These are phyloP conservation scores for Syzygium aqueum DNA, from an alignment of 345 rosid genomes.

Conservation along the genomic window DNA sequence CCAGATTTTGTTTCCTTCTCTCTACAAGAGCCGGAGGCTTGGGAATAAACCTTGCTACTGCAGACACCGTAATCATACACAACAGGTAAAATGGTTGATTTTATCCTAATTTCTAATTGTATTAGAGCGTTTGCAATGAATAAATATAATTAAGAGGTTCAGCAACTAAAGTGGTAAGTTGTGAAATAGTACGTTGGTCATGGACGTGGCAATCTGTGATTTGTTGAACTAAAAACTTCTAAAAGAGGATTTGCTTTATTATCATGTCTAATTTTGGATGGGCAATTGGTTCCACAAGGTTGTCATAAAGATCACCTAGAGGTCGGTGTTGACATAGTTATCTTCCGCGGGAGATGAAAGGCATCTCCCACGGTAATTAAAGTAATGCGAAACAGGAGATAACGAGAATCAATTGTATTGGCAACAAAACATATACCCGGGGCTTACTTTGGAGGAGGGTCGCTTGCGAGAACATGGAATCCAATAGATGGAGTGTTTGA, in stretches of 20 bases:
- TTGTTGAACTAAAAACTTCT: too few species aligned
- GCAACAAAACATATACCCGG: background rate
- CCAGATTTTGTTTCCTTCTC: constrained; percentile 91
- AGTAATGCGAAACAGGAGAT: background rate
- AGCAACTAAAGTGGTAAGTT: too few species aligned
- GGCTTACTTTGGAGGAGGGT: background rate
- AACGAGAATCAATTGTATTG: background rate
- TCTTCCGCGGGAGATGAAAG: background rate
- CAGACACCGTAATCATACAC: too few species aligned
- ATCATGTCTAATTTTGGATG: background rate
- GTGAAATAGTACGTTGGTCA: background rate
- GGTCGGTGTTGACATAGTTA: background rate
- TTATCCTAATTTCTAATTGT: too few species aligned
- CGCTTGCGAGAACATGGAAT: background rate
- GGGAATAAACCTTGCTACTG: too few species aligned
- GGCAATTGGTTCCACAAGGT: background rate
- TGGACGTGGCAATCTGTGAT: too few species aligned
- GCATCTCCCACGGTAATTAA: background rate
- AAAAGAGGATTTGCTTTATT: too few species aligned
- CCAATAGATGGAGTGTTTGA: background rate
- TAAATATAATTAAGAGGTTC: too few species aligned
- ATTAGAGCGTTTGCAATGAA: too few species aligned
- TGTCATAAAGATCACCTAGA: too few species aligned
- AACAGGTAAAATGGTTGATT: too few species aligned
- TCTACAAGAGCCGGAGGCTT: constrained; percentile 93